phyloP scores from a whole-genome alignment of 2,329 filamentous ascomycete genomes.

The Colletotrichum karsti region DNA sequence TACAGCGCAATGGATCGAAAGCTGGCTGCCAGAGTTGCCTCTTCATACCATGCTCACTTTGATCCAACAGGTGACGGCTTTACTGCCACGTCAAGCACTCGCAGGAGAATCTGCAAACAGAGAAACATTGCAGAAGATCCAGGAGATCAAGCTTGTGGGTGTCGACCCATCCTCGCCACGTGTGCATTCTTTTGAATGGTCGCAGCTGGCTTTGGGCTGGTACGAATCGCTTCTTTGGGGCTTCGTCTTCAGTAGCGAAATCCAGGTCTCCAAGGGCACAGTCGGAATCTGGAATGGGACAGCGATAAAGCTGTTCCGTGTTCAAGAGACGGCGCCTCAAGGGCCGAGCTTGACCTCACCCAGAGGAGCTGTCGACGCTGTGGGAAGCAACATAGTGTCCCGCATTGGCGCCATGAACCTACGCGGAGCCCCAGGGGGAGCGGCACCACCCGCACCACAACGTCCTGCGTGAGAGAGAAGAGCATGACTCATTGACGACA shows the following conservation, averaged over 20 bases:
- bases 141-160: conserved; percentile 69
- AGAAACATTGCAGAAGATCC: conserved; percentile 63
- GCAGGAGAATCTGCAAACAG: conserved; percentile 51
- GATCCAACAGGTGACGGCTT: conserved; percentile 70
- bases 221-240: conserved; percentile 96
- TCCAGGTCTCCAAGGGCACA: conserved; percentile 85
- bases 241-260: conserved; percentile 89
- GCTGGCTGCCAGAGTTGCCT: conserved; percentile 90
- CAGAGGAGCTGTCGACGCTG: conserved; percentile 89
- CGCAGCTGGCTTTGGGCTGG: conserved; percentile 88
- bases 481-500: neutral
- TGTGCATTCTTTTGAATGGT: conserved; percentile 95
- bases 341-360: conserved; percentile 86
- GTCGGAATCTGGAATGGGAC: conserved; percentile 97
- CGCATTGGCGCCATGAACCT: conserved; percentile 86
- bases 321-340: conserved; percentile 83
- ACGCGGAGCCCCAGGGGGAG: conserved; percentile 51
- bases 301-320: conserved; percentile 84
- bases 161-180: conserved; percentile 79
- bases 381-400: conserved; percentile 88
- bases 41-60: conserved; percentile 86
- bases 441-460: neutral
- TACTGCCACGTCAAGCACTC: conserved; percentile 62
- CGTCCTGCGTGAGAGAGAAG: conserved; percentile 1
- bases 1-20: conserved; percentile 86